Evolutionary conservation across 108 stramenopile species (phyloP).

Genomic region (Stephanodiscus minutulus): DNA sequence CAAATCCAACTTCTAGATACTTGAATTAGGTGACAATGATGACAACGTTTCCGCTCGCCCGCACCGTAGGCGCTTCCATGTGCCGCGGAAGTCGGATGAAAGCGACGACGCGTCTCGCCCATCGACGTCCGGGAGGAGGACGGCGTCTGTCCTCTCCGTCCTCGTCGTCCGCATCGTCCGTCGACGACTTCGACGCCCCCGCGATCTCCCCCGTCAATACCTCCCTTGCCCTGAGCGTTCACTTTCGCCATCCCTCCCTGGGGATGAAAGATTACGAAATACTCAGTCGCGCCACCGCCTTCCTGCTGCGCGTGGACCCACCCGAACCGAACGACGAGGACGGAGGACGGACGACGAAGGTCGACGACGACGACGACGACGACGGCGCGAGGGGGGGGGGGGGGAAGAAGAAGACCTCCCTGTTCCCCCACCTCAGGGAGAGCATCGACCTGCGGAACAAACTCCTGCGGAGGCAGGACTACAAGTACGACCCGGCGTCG

Average conservation of each 20-base stretch:
- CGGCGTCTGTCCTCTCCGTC: constrained; percentile 10
- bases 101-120: background rate
- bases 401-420: constrained; percentile 44
- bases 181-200: constrained; percentile 1
- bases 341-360: background rate
- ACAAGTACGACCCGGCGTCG: constrained; percentile 63
- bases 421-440: constrained; percentile 33
- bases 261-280: constrained; percentile 90
- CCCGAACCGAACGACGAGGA: constrained; percentile 29
- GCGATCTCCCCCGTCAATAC: constrained; percentile 40
- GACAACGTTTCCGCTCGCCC: background rate
- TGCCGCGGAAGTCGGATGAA: constrained; percentile 4
- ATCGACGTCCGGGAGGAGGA: background rate
- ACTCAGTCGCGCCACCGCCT: constrained; percentile 76
- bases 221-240: constrained; percentile 79
- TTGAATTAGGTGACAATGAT: too few relatives aligned
- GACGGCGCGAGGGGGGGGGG: too few relatives aligned
- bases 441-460: constrained; percentile 40
- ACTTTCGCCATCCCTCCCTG: constrained; percentile 81
- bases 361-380: too few relatives aligned
- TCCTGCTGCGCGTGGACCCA: constrained; percentile 78
- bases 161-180: background rate
- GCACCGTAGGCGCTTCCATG: background rate
- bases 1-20: too few relatives aligned
- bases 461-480: constrained; percentile 49